Conservation (phyloP, 768 basidiomycete species). For the Podaxis rugospora region DNA sequence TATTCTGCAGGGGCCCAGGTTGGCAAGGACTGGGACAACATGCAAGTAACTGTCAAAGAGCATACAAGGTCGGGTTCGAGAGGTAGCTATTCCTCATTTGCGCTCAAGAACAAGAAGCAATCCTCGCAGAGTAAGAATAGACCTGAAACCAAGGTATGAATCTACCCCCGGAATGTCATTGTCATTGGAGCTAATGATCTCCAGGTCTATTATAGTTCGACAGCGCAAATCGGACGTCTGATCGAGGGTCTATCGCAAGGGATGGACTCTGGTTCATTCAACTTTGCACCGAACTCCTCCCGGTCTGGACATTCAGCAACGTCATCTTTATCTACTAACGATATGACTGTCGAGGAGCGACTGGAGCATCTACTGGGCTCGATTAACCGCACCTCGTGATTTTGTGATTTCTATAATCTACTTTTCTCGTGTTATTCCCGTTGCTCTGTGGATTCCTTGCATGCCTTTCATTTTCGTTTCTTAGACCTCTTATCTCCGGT, state of each 20-base stretch:
- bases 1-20: slow-evolving; percentile 50
- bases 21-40: slow-evolving; percentile 38
- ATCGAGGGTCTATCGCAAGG: slow-evolving; percentile 81
- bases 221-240: slow-evolving; percentile 76
- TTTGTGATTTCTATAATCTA: slow-evolving; percentile 20
- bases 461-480: slow-evolving; percentile 16
- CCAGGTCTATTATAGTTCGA: slow-evolving; percentile 72
- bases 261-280: slow-evolving; percentile 81
- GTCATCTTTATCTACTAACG: slow-evolving; percentile 61
- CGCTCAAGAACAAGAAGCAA: slow-evolving; percentile 52
- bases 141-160: slow-evolving; percentile 80
- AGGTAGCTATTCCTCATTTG: slow-evolving; percentile 57
- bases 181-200: slow-evolving; percentile 18
- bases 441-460: slow-evolving; percentile 10
- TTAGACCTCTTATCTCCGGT: slow-evolving; percentile 16
- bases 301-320: slow-evolving; percentile 50
- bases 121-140: slow-evolving; percentile 44
- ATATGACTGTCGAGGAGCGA: slow-evolving; percentile 71
- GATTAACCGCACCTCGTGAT: slow-evolving; percentile 27
- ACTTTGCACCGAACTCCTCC: slow-evolving; percentile 46
- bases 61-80: slow-evolving; percentile 65
- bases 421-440: slow-evolving; percentile 17
- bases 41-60: slow-evolving; percentile 76
- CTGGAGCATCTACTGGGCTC: slow-evolving; percentile 67
- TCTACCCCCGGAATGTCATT: slow-evolving; percentile 18